These are phyloP conservation scores for Pleurotus tuoliensis DNA, from an alignment of 768 basidiomycete genomes.

Conservation along the genomic window DNA sequence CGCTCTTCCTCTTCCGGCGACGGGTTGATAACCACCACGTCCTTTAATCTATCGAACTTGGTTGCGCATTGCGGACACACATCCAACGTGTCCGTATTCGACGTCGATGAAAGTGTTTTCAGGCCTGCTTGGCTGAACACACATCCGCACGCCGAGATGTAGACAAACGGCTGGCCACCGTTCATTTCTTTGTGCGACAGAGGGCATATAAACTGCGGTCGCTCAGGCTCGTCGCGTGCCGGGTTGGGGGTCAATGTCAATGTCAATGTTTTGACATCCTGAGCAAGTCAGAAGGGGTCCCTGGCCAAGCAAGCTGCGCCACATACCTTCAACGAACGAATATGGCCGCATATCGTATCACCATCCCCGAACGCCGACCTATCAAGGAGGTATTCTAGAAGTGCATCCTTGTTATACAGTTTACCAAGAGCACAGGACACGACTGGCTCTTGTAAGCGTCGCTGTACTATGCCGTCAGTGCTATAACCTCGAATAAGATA, in stretches of 20 bases:
- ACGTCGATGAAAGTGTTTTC: slow-evolving; percentile 50
- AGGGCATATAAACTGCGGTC: slow-evolving; percentile 82
- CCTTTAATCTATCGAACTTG: slow-evolving; percentile 56
- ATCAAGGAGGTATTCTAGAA: slow-evolving; percentile 88
- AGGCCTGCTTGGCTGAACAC: slow-evolving; percentile 87
- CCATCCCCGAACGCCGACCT: slow-evolving; percentile 85
- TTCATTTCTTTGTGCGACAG: slow-evolving; percentile 95
- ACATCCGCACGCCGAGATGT: slow-evolving; percentile 82
- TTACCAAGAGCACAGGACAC: slow-evolving; percentile 92
- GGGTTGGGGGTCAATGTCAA: slow-evolving; percentile 67
- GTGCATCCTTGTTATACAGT: slow-evolving; percentile 92
- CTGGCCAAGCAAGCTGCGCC: not conserved
- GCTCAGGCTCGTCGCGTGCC: slow-evolving; percentile 34
- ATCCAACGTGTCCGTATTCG: slow-evolving; percentile 34
- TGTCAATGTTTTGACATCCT: slow-evolving; percentile 90
- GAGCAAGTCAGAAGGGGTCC: not conserved
- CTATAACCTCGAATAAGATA: not conserved
- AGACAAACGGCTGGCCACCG: slow-evolving; percentile 84
- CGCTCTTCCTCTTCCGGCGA: slow-evolving; percentile 57
- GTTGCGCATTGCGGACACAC: slow-evolving; percentile 76
- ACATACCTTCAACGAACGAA: slow-evolving; percentile 83
- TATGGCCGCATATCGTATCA: slow-evolving; percentile 87
- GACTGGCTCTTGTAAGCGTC: slow-evolving; percentile 81
- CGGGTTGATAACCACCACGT: slow-evolving; percentile 70
- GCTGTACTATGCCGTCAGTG: slow-evolving; percentile 34